A percentile compares a stretch with the other conserved stretches of the same genome.
These are phyloP conservation scores for Nematocida minor DNA, from an alignment of 371 early-diverging fungal genomes.

Conservation along the genomic window DNA sequence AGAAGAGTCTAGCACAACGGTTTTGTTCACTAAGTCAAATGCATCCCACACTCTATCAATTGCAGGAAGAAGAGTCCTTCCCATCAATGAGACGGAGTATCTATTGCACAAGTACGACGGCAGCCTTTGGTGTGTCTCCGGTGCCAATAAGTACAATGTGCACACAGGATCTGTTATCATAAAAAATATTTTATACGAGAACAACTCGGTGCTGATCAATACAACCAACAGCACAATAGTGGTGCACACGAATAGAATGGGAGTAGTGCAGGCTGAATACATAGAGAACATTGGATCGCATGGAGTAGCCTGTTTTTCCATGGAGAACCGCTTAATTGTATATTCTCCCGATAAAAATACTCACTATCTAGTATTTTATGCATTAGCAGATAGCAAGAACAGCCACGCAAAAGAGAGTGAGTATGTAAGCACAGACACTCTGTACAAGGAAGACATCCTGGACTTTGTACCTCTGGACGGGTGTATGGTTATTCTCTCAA, in stretches of 20 bases:
- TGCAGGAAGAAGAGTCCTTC: background rate
- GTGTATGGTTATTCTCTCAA: background rate
- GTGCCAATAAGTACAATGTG: background rate
- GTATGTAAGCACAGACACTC: background rate
- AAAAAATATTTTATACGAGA: background rate
- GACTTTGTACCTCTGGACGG: background rate
- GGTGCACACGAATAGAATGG: background rate
- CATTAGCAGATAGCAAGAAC: no score
- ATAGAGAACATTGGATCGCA: background rate
- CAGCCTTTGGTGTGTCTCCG: background rate
- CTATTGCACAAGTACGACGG: background rate
- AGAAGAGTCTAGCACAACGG: background rate
- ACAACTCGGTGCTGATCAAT: background rate
- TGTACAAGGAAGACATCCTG: background rate
- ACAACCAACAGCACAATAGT: background rate
- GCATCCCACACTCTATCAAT: background rate
- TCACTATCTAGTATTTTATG: no score
- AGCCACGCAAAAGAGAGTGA: background rate
- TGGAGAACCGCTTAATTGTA: background rate
- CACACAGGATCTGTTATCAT: background rate
- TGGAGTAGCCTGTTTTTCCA: background rate
- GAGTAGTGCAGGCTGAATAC: background rate
- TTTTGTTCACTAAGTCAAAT: background rate
- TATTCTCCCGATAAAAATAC: background rate
- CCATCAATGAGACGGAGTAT: background rate